phyloP scores from a whole-genome alignment of 148 eudicot genomes.

The Vaccinium darrowii region DNA sequence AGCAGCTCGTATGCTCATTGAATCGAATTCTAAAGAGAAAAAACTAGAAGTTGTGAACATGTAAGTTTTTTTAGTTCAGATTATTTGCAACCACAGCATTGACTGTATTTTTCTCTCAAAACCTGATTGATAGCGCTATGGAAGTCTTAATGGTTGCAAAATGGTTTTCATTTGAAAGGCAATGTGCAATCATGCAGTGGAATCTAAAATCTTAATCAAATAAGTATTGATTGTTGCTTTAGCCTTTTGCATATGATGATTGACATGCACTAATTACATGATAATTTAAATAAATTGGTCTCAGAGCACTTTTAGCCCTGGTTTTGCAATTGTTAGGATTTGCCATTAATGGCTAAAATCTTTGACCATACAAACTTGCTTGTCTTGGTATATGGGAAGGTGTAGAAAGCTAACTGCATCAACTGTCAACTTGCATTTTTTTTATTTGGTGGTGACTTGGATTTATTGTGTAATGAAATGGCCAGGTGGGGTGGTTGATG shows the following conservation, averaged over 20 bases:
- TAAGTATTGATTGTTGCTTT: neutral
- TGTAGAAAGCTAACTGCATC: neutral
- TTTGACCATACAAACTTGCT: neutral
- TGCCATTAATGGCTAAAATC: neutral
- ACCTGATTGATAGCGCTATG: neutral
- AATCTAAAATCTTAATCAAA: neutral
- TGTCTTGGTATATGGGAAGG: neutral
- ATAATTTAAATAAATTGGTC: neutral
- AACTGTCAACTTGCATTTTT: neutral
- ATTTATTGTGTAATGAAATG: neutral
- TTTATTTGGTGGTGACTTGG: neutral
- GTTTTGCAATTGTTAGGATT: neutral
- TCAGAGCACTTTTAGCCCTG: neutral
- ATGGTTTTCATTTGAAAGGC: neutral
- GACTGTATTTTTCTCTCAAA: neutral
- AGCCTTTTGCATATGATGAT: neutral
- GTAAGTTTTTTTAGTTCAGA: neutral
- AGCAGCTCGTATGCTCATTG: neutral
- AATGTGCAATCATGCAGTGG: neutral
- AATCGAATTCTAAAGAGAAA: neutral
- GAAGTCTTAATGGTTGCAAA: neutral
- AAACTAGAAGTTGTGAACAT: neutral
- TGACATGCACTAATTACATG: conserved; percentile 1
- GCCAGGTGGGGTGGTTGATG: neutral
- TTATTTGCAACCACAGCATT: no score